These are phyloP conservation scores for Globisporangium paroecandrum DNA, from an alignment of 352 stramenopile genomes.

Conservation along the genomic window DNA sequence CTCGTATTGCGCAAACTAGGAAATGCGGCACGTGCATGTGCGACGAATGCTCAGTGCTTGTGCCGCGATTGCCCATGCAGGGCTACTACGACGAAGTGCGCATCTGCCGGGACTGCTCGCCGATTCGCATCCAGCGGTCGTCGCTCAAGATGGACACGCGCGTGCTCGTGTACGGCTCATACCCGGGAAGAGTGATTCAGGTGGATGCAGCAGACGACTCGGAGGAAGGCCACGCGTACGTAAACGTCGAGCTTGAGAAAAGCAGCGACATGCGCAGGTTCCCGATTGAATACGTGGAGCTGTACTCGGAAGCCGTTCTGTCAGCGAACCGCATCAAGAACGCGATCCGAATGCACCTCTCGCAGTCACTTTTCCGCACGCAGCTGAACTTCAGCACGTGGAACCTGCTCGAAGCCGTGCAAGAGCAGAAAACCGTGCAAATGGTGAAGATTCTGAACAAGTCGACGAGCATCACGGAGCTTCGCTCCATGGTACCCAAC, in stretches of 20 bases:
- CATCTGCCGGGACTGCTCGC: constrained; percentile 82
- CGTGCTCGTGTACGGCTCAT: constrained; percentile 78
- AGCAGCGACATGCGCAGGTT: constrained; percentile 36
- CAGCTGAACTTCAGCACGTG: constrained; percentile 86
- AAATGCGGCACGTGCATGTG: constrained; percentile 86
- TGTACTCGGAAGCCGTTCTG: constrained; percentile 74
- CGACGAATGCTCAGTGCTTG: constrained; percentile 78
- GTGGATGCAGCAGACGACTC: constrained; percentile 62
- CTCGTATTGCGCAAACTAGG: constrained; percentile 17
- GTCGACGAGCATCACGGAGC: constrained; percentile 74
- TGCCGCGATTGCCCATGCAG: constrained; percentile 71
- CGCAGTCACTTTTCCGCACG: constrained; percentile 72
- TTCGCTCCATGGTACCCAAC: constrained; percentile 75
- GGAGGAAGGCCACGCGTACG: constrained; percentile 47
- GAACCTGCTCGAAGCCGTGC: constrained; percentile 75
- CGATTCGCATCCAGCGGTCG: constrained; percentile 65
- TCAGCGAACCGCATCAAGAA: constrained; percentile 84
- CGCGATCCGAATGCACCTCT: constrained; percentile 62
- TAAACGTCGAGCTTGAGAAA: constrained; percentile 57
- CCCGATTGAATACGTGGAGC: constrained; percentile 65
- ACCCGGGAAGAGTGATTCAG: constrained; percentile 54
- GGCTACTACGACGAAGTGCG: constrained; percentile 80
- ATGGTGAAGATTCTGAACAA: constrained; percentile 87
- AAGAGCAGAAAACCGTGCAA: constrained; percentile 81
- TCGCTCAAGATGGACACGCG: constrained; percentile 58